Conservation (phyloP, 306 rosid species). For the Prunus kanzakura region DNA sequence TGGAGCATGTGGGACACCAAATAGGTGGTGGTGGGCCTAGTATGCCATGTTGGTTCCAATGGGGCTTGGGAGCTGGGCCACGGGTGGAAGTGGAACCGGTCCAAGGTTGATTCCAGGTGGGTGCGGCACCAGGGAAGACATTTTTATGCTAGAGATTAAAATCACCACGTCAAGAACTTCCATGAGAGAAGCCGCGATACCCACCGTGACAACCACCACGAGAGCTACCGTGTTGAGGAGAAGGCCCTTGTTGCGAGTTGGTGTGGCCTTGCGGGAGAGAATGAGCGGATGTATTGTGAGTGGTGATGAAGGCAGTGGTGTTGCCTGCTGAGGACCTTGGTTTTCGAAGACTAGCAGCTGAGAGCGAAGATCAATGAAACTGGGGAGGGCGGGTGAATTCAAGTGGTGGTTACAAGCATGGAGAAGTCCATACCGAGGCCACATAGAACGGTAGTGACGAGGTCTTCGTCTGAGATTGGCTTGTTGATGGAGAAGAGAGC, state of each 20-base stretch:
- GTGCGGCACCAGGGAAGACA: too few relatives aligned
- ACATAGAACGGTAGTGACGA: neutral
- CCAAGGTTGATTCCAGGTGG: neutral
- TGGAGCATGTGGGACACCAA: neutral
- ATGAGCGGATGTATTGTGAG: neutral
- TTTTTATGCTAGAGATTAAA: too few relatives aligned
- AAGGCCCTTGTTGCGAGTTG: too few relatives aligned
- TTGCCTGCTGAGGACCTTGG: fast-evolving
- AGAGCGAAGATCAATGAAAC: neutral
- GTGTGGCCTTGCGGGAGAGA: too few relatives aligned
- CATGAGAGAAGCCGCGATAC: too few relatives aligned
- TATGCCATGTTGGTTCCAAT: neutral
- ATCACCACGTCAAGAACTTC: too few relatives aligned
- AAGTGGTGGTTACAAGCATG: neutral
- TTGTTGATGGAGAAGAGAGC: too few relatives aligned
- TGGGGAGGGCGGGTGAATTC: neutral
- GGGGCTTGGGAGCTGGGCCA: too few relatives aligned
- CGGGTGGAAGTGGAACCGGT: too few relatives aligned
- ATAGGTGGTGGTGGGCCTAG: neutral
- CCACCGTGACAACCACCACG: too few relatives aligned
- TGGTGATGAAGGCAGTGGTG: neutral
- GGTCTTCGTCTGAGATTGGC: neutral
- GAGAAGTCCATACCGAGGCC: neutral
- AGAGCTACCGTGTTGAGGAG: too few relatives aligned
- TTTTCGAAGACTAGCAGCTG: neutral